A percentile compares a stretch with the other conserved stretches of the same genome.
Conservation (phyloP, 2,329 filamentous ascomycete species). For the Penicillium sp. region DNA sequence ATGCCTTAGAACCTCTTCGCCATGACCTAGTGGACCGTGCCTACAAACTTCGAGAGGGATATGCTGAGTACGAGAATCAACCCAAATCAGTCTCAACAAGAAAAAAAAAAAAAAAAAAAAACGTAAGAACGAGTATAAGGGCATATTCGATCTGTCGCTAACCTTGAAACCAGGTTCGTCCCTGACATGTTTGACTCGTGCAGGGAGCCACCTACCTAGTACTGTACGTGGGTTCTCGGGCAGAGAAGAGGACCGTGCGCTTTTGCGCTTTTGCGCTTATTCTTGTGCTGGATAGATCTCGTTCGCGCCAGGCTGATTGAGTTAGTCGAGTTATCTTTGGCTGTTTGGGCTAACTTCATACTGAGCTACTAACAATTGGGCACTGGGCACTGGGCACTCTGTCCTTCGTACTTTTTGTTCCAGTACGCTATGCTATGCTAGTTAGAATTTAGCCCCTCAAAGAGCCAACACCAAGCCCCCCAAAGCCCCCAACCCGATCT, state of each 20-base stretch:
- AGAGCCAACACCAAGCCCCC: background rate
- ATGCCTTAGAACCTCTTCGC: background rate
- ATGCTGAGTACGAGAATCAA: background rate
- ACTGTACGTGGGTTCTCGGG: conserved; percentile 6
- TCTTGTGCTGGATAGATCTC: background rate
- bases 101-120: too few relatives aligned
- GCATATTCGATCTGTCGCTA: conserved; percentile 4
- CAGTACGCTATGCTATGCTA: too few relatives aligned
- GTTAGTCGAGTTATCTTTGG: background rate
- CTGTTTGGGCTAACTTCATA: background rate
- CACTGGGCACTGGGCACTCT: too few relatives aligned
- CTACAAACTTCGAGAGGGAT: background rate
- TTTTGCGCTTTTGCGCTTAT: background rate
- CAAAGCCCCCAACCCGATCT: background rate
- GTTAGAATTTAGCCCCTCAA: too few relatives aligned
- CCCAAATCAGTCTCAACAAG: background rate
- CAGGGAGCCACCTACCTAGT: conserved; percentile 12
- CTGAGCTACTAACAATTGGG: too few relatives aligned
- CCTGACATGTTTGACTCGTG: conserved; percentile 6
- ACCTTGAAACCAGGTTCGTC: conserved; percentile 3
- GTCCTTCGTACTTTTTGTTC: too few relatives aligned
- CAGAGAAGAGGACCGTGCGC: background rate
- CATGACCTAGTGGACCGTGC: background rate
- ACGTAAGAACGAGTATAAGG: background rate
- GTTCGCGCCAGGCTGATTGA: background rate